Percentiles rank a stretch among this genome's conserved stretches.
These are phyloP conservation scores for Boletus rubroflammeus DNA, from an alignment of 768 basidiomycete species.

Conservation along the genomic window DNA sequence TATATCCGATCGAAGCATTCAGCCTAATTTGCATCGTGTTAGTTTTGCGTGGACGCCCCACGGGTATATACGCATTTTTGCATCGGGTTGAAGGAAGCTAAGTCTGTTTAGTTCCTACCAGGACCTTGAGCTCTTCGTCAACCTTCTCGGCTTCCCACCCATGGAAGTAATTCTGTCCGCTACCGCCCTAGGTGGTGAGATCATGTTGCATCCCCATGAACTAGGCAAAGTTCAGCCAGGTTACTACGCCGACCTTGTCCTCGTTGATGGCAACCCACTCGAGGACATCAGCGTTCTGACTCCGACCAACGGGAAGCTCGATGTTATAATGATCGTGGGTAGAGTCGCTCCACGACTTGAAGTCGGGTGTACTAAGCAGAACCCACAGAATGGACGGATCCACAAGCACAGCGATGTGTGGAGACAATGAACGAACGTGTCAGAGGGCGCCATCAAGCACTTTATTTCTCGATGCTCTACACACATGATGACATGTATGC, in stretches of 20 bases:
- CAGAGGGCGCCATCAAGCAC: not conserved
- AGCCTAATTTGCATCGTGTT: not conserved
- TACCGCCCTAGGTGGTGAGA: conserved; percentile 35
- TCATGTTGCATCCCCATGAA: conserved; percentile 36
- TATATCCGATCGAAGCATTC: not conserved
- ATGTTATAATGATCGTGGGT: conserved; percentile 34
- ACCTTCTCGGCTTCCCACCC: conserved; percentile 32
- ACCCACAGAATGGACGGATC: conserved; percentile 24
- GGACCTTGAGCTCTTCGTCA: conserved; percentile 37
- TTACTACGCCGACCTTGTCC: conserved; percentile 36
- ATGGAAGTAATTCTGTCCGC: conserved; percentile 38
- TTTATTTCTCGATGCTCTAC: not conserved
- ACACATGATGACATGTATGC: not conserved
- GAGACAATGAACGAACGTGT: not conserved
- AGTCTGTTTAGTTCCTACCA: conserved; percentile 30
- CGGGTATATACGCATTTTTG: conserved; percentile 14
- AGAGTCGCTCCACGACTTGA: not conserved
- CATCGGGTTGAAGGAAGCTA: not conserved
- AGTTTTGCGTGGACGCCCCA: conserved; percentile 33
- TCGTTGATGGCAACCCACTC: conserved; percentile 35
- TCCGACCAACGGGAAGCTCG: conserved; percentile 29
- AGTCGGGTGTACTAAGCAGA: not conserved
- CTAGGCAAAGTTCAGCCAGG: conserved; percentile 36
- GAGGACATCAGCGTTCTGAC: conserved; percentile 34
- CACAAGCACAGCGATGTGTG: conserved; percentile 13